Percentiles rank a stretch among this genome's conserved stretches.
Conservation (phyloP, 1,284 basidiomycete species). For the Moesziomyces antarcticus region DNA sequence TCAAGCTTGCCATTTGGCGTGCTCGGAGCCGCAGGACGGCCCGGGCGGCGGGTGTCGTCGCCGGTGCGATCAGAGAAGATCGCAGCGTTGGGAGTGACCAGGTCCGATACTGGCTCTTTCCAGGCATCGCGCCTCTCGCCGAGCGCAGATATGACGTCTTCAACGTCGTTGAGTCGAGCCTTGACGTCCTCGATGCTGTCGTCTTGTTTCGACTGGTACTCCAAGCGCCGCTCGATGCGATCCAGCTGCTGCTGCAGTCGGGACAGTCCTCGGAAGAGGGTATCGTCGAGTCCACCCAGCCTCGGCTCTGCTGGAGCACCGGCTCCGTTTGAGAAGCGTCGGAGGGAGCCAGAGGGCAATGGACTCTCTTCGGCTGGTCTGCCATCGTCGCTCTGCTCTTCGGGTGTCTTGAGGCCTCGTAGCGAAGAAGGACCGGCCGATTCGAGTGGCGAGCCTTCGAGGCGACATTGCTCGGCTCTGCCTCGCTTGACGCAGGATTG, state of each 20-base stretch:
- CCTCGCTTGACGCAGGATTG: slow-evolving; percentile 52
- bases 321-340: slow-evolving; percentile 13
- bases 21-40: neutral
- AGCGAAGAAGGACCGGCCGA: slow-evolving; percentile 15
- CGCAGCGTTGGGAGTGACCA: neutral
- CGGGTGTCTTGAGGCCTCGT: slow-evolving; percentile 5
- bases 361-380: neutral
- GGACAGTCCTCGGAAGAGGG: slow-evolving; percentile 20
- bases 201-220: slow-evolving; percentile 14
- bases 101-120: slow-evolving; percentile 1
- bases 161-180: slow-evolving; percentile 33
- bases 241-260: slow-evolving; percentile 34
- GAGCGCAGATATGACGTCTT: slow-evolving; percentile 37
- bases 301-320: slow-evolving; percentile 4
- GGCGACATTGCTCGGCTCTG: slow-evolving; percentile 36
- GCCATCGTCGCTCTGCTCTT: slow-evolving; percentile 10
- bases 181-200: slow-evolving; percentile 33
- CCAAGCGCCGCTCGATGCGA: slow-evolving; percentile 34
- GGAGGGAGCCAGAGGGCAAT: slow-evolving; percentile 4
- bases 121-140: slow-evolving; percentile 30
- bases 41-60: neutral
- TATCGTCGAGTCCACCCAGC: slow-evolving; percentile 5
- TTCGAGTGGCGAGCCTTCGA: slow-evolving; percentile 25
- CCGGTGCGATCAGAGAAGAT: neutral
- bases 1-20: neutral